Percentiles rank a stretch among this genome's conserved stretches.
Conservation (phyloP, 257 asterid species). For the Solanum chmielewskii region DNA sequence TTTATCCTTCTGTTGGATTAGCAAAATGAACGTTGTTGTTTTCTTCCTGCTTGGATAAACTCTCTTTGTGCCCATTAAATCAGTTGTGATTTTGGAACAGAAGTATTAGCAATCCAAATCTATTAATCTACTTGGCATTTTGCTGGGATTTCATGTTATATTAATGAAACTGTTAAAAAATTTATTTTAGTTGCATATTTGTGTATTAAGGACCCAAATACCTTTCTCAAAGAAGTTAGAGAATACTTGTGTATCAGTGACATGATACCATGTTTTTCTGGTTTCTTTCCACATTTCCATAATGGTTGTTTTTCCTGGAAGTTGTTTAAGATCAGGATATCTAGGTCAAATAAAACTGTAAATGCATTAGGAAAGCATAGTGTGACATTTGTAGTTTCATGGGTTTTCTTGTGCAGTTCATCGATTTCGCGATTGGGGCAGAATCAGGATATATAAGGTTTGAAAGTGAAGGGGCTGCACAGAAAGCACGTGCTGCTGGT, state of each 20-base stretch:
- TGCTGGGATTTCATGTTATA: no score
- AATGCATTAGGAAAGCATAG: background rate
- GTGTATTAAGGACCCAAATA: background rate
- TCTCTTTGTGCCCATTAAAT: background rate
- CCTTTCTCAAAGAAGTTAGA: background rate
- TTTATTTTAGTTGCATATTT: background rate
- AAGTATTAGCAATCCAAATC: background rate
- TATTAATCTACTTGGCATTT: background rate
- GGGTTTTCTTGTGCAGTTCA: conserved; percentile 34
- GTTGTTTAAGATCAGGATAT: background rate
- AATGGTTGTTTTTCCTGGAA: background rate
- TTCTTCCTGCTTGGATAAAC: background rate
- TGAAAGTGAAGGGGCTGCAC: conserved; percentile 72
- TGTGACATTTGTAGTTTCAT: background rate
- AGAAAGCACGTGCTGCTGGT: conserved; percentile 91
- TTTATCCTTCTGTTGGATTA: background rate
- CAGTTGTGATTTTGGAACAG: background rate
- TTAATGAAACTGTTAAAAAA: background rate
- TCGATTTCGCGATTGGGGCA: conserved; percentile 66
- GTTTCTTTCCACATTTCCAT: background rate
- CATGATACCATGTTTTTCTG: background rate
- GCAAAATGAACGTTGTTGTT: background rate
- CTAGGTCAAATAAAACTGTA: background rate
- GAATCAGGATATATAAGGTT: conserved; percentile 77
- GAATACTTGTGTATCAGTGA: background rate